Conservation (phyloP, 345 rosid genomes). For the Arabis hirsuta region DNA sequence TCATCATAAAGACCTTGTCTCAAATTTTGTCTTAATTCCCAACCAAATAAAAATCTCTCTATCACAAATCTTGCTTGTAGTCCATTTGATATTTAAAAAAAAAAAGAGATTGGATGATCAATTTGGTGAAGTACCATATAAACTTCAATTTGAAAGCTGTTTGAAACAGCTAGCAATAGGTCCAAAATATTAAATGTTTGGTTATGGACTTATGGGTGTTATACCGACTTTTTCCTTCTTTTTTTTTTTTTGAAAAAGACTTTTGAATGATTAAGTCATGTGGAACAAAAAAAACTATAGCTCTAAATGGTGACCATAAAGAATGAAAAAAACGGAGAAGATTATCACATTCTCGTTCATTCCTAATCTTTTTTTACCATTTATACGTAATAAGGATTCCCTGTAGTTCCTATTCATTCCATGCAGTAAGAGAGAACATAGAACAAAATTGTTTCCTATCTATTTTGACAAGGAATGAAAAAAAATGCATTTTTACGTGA, state of each 20-base stretch:
- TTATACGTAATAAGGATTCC: too few species aligned
- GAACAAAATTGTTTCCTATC: too few species aligned
- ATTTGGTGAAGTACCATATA: slow-evolving; percentile 21
- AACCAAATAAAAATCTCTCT: too few species aligned
- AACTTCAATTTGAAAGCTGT: slow-evolving; percentile 24
- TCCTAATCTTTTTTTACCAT: too few species aligned
- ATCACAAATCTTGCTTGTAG: neutral
- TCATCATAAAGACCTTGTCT: slow-evolving; percentile 28
- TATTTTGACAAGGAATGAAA: too few species aligned
- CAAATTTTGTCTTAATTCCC: neutral
- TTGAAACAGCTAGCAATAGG: slow-evolving; percentile 37
- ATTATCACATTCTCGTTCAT: too few species aligned
- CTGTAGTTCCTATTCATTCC: too few species aligned
- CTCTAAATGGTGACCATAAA: too few species aligned
- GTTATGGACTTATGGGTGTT: slow-evolving; percentile 20
- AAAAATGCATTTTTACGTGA: too few species aligned
- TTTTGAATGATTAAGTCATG: neutral
- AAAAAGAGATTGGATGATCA: neutral
- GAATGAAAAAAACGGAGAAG: too few species aligned
- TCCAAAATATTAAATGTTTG: slow-evolving; percentile 32
- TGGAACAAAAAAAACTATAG: neutral
- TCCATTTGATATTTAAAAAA: neutral
- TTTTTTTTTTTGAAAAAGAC: neutral
- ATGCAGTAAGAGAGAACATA: too few species aligned
- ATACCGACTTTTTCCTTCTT: slow-evolving; percentile 19